A percentile compares a stretch with the other conserved stretches of the same genome.
Conservation (phyloP, 164 flowering plant genomes). For the Berberis vulgaris region DNA sequence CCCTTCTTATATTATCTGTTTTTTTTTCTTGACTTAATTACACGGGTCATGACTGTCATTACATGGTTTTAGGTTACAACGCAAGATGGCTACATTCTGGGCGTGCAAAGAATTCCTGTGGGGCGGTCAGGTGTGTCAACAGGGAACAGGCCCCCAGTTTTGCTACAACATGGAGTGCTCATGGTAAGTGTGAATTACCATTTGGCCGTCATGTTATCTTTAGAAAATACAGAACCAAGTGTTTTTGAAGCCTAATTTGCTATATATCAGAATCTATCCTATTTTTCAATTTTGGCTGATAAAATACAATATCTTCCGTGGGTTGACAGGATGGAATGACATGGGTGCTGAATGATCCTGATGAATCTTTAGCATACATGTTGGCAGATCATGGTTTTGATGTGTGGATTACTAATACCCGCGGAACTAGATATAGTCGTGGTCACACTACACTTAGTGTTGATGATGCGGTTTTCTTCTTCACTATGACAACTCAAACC, state of each 20-base stretch:
- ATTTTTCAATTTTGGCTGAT: no score
- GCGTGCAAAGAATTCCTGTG: slow-evolving; percentile 59
- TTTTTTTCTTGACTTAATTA: neutral
- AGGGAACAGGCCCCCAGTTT: slow-evolving; percentile 1
- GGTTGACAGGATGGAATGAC: slow-evolving; percentile 56
- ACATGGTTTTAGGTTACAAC: slow-evolving; percentile 51
- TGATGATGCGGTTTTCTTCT: slow-evolving; percentile 26
- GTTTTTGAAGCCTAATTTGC: no score
- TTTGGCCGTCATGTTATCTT: neutral
- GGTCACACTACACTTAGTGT: slow-evolving; percentile 48
- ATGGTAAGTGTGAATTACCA: slow-evolving; percentile 32
- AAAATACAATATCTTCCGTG: no score
- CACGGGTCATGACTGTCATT: neutral
- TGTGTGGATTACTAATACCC: slow-evolving; percentile 72
- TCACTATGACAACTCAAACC: neutral
- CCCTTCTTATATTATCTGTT: neutral
- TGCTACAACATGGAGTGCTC: slow-evolving; percentile 41
- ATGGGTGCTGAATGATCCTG: slow-evolving; percentile 56
- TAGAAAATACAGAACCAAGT: no score
- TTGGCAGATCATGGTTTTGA: slow-evolving; percentile 71
- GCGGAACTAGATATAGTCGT: slow-evolving; percentile 63
- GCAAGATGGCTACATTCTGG: slow-evolving; percentile 66
- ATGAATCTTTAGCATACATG: slow-evolving; percentile 48
- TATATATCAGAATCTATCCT: no score
- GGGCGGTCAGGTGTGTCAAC: slow-evolving; percentile 21